Evolutionary conservation across 2,329 filamentous ascomycete genomes (phyloP).

Genomic region (Trichoderma citrinoviride): DNA sequence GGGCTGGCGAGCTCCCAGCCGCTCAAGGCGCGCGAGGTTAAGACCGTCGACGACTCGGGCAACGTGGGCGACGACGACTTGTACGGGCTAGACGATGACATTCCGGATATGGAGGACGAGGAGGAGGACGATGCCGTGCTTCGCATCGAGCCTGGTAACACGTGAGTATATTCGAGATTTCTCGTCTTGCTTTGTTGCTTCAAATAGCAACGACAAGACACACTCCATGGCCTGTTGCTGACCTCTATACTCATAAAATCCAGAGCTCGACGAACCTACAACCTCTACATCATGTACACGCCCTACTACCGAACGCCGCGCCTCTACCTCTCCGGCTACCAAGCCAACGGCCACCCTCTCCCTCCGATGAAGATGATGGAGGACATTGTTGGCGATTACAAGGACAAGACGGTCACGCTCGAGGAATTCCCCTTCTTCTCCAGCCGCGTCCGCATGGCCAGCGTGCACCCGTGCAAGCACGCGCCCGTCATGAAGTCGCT

Average conservation of each 20-base stretch:
- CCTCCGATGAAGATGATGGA: slow-evolving; percentile 89
- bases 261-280: slow-evolving; percentile 88
- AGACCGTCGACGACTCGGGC: slow-evolving; percentile 85
- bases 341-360: slow-evolving; percentile 73
- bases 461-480: slow-evolving; percentile 95
- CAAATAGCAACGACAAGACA: background rate
- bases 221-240: background rate
- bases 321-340: slow-evolving; percentile 90
- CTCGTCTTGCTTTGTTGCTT: background rate
- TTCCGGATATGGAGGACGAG: slow-evolving; percentile 98
- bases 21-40: slow-evolving; percentile 73
- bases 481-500: slow-evolving; percentile 97
- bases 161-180: slow-evolving; percentile 36
- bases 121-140: slow-evolving; percentile 98
- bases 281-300: slow-evolving; percentile 96
- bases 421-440: slow-evolving; percentile 97
- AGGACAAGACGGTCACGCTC: slow-evolving; percentile 96
- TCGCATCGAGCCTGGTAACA: slow-evolving; percentile 46
- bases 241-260: background rate
- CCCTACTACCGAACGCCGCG: slow-evolving; percentile 95
- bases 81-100: slow-evolving; percentile 66
- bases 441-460: slow-evolving; percentile 90
- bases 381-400: slow-evolving; percentile 93
- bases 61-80: slow-evolving; percentile 75
- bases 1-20: slow-evolving; percentile 73